phyloP scores from a whole-genome alignment of 1,139 yeast genomes.

The Candida glucosophila region DNA sequence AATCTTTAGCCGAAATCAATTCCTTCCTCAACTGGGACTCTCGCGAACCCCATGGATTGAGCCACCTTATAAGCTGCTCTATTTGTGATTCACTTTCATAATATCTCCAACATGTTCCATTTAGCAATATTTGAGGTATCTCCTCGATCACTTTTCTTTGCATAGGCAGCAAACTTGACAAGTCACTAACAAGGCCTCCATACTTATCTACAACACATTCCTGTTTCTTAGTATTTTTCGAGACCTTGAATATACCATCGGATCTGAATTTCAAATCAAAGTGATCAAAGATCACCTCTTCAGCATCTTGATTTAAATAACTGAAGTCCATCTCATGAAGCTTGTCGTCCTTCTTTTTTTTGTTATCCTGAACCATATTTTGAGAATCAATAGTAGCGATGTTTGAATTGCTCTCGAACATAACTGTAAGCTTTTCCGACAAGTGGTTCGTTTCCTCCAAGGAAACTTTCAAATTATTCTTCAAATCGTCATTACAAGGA shows the following conservation, averaged over 20 bases:
- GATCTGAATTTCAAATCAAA: constrained; percentile 1
- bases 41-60: constrained; percentile 69
- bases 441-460: constrained; percentile 6
- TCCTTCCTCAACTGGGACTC: constrained; percentile 66
- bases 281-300: constrained; percentile 7
- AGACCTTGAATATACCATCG: constrained; percentile 9
- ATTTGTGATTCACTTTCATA: constrained; percentile 59
- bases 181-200: constrained; percentile 29
- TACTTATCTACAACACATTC: constrained; percentile 26
- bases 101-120: constrained; percentile 58
- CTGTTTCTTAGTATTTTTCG: constrained; percentile 8
- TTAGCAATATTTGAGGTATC: constrained; percentile 42
- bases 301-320: too few species aligned
- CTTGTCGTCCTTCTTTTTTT: too few species aligned
- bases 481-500: constrained; percentile 60
- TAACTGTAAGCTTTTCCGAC: constrained; percentile 3
- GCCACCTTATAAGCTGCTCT: constrained; percentile 49
- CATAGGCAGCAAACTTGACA: constrained; percentile 28
- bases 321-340: too few species aligned
- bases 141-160: constrained; percentile 70
- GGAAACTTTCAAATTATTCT: constrained; percentile 11
- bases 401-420: constrained; percentile 1
- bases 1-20: constrained; percentile 42
- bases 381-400: background rate
- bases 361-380: background rate